Base-by-base conservation (phyloP, 441 rosid species). In the Theobroma grandiflorum region DNA sequence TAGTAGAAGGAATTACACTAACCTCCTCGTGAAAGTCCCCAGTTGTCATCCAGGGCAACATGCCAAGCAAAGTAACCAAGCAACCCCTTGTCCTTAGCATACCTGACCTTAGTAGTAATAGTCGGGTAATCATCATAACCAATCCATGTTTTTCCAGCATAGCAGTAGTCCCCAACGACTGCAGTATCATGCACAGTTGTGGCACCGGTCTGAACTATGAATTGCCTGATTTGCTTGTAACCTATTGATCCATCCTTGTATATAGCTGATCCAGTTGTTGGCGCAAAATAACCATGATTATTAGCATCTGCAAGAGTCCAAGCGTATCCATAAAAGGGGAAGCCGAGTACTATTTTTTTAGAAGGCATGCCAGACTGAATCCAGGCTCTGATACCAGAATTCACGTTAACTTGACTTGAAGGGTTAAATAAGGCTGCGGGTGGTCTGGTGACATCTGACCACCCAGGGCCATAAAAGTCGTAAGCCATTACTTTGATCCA, bases 401-500 rank as follows among this genome's bases (percentile, higher is more conserved):
- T 80, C 6, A 78, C 85, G 31, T 82, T 86, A 16, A 76, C 78
- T 66, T 33, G 42, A 20, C 69, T 81, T 20, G 82, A 84, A 35
- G 92, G 91, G 59, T 82, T 83, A 73, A 72, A 87, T 1, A 93
- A 74, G 1, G 95, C 88, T 2, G 94, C 92, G 0, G 87, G 91
- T 7, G 97, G 90, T 8, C 97, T 92, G 0, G 93, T 91, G 0
- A 80, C 80, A 2, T 12, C 65, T 35, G 87, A 80, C 88, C 90
- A 86, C 15, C 79, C 78, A 3, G 93, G 82, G 9, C 87, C 88
- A 8, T 82, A 84, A 67, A 88, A 90, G 74, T 91, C 97, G 52
- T 89, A 93, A 4, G 90, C 86, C 93, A 90, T 91, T 10, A 82
- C 76, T 35, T 90, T 89, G 76, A 90, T 78, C 94, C 94, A 93